Base-by-base conservation (phyloP, 495 filamentous ascomycete genomes). In the Penicillium ochrochloron region DNA sequence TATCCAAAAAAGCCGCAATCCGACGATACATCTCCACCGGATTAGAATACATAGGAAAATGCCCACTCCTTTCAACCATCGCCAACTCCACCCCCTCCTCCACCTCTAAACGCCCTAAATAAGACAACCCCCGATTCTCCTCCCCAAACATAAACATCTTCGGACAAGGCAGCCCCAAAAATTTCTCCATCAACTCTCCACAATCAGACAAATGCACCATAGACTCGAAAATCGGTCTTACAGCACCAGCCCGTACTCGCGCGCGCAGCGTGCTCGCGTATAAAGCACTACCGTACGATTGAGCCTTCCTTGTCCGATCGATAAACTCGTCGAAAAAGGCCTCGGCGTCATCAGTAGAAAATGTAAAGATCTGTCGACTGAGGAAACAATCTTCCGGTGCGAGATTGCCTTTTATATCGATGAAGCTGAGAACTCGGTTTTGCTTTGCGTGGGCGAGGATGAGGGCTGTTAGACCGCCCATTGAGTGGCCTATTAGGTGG, bases 21-120 rank as follows among this genome's bases (percentile, higher is more conserved):
- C 60, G 64, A 5, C 65, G 54, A 62, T 67, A 72, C 70, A 74
- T 76, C 51, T 73, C 71, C 46, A 70, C 54, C 19, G 71, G 74
- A 29, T 74, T 74, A 2, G 74, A 72, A 62, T 76, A 76, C 74
- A 76, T 76, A 6, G 73, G 73, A 44, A 76, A 76, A 70, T 74
- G 70, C 12, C 71, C 73, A 60, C 65, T 64, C 10, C 55, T 57
- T 39, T 46, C 15, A 33, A 76, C 74, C 48, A 66, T 31, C 44
- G 71, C 73, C 61, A 76, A 65, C 44, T 72, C 71, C 29, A 76
- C 71, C 0, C 65, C 65, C n/a, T 65, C 63, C 56, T 62, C 55
- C 60, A 62, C 35, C 35, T 39, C 53, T 39, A 74, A 55, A 42
- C 48, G 31, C 3, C 50, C 23, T 39, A 76, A 37, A 66, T 76